These are phyloP conservation scores for Oryza nivara DNA, from an alignment of 176 grass and related monocot genomes.

Conservation along the genomic window DNA sequence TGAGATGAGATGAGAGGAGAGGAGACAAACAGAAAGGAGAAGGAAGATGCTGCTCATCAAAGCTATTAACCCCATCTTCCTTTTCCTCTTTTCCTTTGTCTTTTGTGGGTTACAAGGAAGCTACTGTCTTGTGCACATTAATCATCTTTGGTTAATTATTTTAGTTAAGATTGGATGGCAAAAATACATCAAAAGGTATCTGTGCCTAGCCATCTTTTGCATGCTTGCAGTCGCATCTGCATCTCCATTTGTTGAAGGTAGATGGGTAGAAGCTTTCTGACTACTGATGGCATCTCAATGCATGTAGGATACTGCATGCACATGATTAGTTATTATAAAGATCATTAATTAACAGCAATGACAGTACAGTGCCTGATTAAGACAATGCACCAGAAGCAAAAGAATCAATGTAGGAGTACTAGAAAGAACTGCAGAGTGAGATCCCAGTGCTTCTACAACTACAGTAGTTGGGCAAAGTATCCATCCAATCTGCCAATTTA, in stretches of 20 bases:
- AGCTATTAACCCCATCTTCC: slow-evolving; percentile 11
- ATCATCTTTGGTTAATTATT: background rate
- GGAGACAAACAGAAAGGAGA: slow-evolving; percentile 51
- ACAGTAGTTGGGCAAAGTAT: background rate
- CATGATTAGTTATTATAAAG: background rate
- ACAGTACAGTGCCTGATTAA: background rate
- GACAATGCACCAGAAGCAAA: background rate
- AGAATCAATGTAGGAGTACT: background rate
- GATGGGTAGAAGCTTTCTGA: slow-evolving; percentile 11
- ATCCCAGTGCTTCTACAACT: background rate
- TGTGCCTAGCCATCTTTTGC: background rate
- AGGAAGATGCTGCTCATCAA: slow-evolving; percentile 52
- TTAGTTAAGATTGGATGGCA: background rate
- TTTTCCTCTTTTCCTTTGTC: slow-evolving; percentile 51
- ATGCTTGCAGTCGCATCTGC: slow-evolving; percentile 14
- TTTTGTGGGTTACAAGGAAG: slow-evolving; percentile 61
- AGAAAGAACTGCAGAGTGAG: background rate
- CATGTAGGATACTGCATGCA: slow-evolving; percentile 2
- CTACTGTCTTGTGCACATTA: background rate
- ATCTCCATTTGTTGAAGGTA: background rate
- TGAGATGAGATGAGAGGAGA: background rate
- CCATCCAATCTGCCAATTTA: background rate
- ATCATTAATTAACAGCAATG: background rate
- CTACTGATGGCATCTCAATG: slow-evolving; percentile 22
- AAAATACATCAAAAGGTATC: background rate